Conservation (phyloP, 2,329 filamentous ascomycete genomes). For the Botryotinia convoluta region DNA sequence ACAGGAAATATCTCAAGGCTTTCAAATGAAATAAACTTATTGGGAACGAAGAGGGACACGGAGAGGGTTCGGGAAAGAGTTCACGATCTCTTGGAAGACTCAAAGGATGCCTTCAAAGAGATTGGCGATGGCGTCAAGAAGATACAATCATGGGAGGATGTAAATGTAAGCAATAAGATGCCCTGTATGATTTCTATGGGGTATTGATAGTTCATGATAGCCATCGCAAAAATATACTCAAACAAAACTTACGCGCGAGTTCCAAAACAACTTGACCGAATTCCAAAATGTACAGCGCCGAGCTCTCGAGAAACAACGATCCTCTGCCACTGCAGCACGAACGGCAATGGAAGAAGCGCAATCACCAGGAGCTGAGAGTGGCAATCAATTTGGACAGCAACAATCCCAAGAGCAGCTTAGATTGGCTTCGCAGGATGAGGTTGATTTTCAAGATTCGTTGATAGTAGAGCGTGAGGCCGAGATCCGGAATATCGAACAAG, state of each 20-base stretch:
- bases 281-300: conserved; percentile 90
- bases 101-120: conserved; percentile 81
- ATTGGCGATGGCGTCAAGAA: conserved; percentile 93
- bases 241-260: conserved; percentile 90
- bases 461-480: conserved; percentile 96
- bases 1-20: conserved; percentile 85
- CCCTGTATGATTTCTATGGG: conserved; percentile 25
- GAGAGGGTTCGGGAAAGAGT: conserved; percentile 88
- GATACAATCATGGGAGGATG: conserved; percentile 81
- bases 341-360: conserved; percentile 68
- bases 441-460: conserved; percentile 93
- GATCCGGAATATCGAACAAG: conserved; percentile 96
- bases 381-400: conserved; percentile 47
- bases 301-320: conserved; percentile 89
- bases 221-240: conserved; percentile 96
- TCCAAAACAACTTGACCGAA: conserved; percentile 81
- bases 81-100: conserved; percentile 82
- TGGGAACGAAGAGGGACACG: conserved; percentile 89
- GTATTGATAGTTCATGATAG: conserved; percentile 45
- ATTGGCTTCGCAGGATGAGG: conserved; percentile 86
- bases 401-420: conserved; percentile 75
- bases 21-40: conserved; percentile 75
- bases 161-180: conserved; percentile 56
- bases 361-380: conserved; percentile 39
- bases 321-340: conserved; percentile 78